These are phyloP conservation scores for Camellia japonica DNA, from an alignment of 148 eudicot genomes.

Conservation along the genomic window DNA sequence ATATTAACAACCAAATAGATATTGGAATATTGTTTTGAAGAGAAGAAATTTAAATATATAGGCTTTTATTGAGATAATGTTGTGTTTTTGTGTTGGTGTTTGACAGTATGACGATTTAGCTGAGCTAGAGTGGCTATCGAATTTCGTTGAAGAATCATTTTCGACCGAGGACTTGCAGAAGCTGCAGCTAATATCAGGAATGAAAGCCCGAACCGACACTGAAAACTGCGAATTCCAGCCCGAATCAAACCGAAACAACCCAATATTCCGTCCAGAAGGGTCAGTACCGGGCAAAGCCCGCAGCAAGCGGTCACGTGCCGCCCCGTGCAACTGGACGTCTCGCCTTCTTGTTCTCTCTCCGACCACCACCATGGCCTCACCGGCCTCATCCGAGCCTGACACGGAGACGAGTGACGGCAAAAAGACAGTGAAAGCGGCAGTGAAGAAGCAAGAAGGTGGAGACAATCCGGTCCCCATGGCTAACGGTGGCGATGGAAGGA, in stretches of 20 bases:
- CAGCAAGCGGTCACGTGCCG: constrained; percentile 83
- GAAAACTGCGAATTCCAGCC: constrained; percentile 35
- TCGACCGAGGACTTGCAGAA: constrained; percentile 78
- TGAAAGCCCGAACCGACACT: constrained; percentile 40
- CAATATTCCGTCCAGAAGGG: constrained; percentile 50
- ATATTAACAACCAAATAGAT: background rate
- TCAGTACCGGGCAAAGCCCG: constrained; percentile 86
- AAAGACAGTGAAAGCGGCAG: constrained; percentile 28
- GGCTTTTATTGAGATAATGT: background rate
- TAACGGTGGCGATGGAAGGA: constrained; percentile 50
- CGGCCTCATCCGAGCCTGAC: constrained; percentile 30
- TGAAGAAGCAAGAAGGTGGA: constrained; percentile 26
- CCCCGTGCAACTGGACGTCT: constrained; percentile 81
- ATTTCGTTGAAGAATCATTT: constrained; percentile 89
- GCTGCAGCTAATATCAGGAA: constrained; percentile 58
- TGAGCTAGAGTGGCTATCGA: constrained; percentile 94
- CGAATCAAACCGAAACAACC: constrained; percentile 28
- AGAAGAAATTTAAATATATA: background rate
- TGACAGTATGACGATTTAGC: constrained; percentile 79
- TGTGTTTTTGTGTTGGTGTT: background rate
- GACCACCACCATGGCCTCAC: background rate
- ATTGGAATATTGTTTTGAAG: background rate
- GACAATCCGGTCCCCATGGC: constrained; percentile 9
- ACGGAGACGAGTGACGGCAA: constrained; percentile 17
- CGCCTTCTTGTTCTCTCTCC: constrained; percentile 51